phyloP scores from a whole-genome alignment of 139 green algal genomes.

The Chlorella sp. region DNA sequence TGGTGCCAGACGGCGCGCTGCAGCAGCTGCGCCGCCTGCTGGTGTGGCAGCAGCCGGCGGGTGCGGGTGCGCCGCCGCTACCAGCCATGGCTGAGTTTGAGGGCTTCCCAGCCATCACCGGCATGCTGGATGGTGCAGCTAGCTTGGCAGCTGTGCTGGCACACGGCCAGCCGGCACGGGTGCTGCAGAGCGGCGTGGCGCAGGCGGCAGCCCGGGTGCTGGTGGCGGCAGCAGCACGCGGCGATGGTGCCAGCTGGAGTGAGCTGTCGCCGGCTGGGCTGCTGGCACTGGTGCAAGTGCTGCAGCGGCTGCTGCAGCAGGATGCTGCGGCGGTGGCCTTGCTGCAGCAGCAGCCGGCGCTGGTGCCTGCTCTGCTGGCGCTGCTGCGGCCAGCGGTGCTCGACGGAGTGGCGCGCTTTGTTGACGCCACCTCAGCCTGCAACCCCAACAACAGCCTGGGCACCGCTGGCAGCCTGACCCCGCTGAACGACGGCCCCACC shows the following conservation, averaged over 20 bases:
- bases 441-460: constrained; percentile 26
- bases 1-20: neutral
- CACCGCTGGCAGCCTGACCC: neutral
- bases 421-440: constrained; percentile 27
- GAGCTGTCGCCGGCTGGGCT: constrained; percentile 73
- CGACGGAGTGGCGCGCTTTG: constrained; percentile 10
- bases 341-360: constrained; percentile 40
- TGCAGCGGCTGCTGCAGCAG: constrained; percentile 38
- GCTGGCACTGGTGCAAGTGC: constrained; percentile 50
- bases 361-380: constrained; percentile 55
- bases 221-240: neutral
- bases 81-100: constrained; percentile 16
- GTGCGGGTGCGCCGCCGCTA: neutral
- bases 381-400: constrained; percentile 45
- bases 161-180: constrained; percentile 38
- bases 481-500: constrained; percentile 7
- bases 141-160: constrained; percentile 52
- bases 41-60: constrained; percentile 9
- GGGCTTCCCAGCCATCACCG: constrained; percentile 38
- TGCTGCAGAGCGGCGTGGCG: constrained; percentile 49
- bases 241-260: constrained; percentile 8
- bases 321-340: constrained; percentile 45
- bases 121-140: constrained; percentile 64
- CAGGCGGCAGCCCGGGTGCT: constrained; percentile 32
- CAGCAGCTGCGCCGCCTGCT: constrained; percentile 19